A percentile compares a stretch with the other conserved stretches of the same genome.
These are phyloP conservation scores for Nemania abortiva DNA, from an alignment of 2,329 filamentous ascomycete genomes.

Conservation along the genomic window DNA sequence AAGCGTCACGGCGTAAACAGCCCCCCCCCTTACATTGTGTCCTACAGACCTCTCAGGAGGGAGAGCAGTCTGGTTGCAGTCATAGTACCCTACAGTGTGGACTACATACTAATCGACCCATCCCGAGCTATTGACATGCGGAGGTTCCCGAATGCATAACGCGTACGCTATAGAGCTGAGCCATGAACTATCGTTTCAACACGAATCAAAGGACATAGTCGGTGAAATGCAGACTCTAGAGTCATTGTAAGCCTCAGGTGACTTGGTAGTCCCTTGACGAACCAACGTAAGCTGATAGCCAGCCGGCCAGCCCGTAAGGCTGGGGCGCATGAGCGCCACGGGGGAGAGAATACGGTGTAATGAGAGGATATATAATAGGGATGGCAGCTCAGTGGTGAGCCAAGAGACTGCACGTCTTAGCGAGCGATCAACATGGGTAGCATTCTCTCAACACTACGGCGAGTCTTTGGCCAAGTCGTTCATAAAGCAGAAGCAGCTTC, in stretches of 20 bases:
- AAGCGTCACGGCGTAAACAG: neutral
- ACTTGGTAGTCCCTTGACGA: conserved; percentile 4
- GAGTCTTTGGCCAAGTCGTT: neutral
- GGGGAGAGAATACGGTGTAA: neutral
- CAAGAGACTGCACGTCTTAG: neutral
- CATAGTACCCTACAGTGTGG: neutral
- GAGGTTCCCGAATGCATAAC: conserved; percentile 5
- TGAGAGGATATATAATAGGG: conserved; percentile 27
- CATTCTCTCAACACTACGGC: conserved; percentile 30
- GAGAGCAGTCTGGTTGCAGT: neutral
- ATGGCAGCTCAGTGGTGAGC: neutral
- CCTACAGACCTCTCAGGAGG: neutral
- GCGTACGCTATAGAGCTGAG: conserved; percentile 24
- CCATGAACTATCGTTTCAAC: neutral
- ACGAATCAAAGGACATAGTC: conserved; percentile 4
- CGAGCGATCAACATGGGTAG: conserved; percentile 24
- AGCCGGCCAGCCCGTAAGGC: conserved; percentile 27
- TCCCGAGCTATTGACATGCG: conserved; percentile 2
- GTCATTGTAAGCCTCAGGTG: conserved; percentile 25
- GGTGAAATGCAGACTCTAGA: neutral
- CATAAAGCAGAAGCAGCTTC: conserved; percentile 3
- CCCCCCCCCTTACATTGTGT: neutral
- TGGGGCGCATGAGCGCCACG: neutral
- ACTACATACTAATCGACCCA: neutral
- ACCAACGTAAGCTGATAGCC: conserved; percentile 37